Conservation (phyloP, 2,329 filamentous ascomycete species). For the Paecilomyces sp. region DNA sequence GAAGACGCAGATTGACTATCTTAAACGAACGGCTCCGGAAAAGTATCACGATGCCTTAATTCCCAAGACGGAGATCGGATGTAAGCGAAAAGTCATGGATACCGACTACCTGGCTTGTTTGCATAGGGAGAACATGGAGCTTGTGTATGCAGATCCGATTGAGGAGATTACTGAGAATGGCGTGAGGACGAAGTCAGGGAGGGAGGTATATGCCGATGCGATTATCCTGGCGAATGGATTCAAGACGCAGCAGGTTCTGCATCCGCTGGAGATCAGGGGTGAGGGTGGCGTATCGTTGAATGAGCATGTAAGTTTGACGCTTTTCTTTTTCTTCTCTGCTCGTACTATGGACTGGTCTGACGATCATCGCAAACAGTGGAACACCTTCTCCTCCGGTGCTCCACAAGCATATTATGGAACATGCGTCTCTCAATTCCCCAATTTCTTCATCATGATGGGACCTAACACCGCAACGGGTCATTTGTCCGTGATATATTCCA, state of each 20-base stretch:
- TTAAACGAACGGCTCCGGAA: slow-evolving; percentile 35
- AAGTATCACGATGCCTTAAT: slow-evolving; percentile 40
- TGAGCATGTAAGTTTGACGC: slow-evolving; percentile 19
- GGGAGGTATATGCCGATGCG: slow-evolving; percentile 34
- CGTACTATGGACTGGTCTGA: background rate
- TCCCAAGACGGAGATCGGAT: slow-evolving; percentile 40
- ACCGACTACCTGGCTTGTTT: slow-evolving; percentile 40
- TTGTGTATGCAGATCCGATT: slow-evolving; percentile 35
- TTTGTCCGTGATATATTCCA: slow-evolving; percentile 44
- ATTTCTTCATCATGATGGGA: slow-evolving; percentile 41
- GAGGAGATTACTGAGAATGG: slow-evolving; percentile 30
- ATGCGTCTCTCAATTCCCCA: slow-evolving; percentile 41
- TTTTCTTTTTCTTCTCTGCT: slow-evolving; percentile 7
- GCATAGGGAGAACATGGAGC: slow-evolving; percentile 35
- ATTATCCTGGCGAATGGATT: slow-evolving; percentile 47
- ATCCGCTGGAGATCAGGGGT: slow-evolving; percentile 42
- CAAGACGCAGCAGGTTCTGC: slow-evolving; percentile 40
- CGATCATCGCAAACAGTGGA: slow-evolving; percentile 24
- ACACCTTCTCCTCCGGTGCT: slow-evolving; percentile 25
- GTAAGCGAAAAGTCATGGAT: slow-evolving; percentile 43
- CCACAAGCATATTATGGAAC: slow-evolving; percentile 45
- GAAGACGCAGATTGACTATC: slow-evolving; percentile 36
- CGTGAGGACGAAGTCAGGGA: slow-evolving; percentile 32
- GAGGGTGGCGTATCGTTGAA: slow-evolving; percentile 25
- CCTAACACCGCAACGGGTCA: slow-evolving; percentile 45